Percentiles rank a stretch among this genome's conserved stretches.
Evolutionary conservation across 1,139 yeast genomes (phyloP).

Genomic region (Blastobotrys serpentis): DNA sequence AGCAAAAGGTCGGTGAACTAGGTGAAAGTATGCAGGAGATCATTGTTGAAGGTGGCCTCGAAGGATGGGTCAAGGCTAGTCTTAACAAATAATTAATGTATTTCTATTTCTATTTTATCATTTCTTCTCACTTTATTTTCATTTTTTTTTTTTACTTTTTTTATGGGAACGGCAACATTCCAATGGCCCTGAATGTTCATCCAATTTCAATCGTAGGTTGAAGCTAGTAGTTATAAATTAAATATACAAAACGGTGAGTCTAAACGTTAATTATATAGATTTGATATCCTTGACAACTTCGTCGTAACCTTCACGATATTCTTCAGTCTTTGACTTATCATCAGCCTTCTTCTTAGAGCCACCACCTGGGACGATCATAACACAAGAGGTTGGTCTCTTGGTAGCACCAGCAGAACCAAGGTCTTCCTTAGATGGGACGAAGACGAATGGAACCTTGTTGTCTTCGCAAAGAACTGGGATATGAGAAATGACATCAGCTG

Average conservation of each 20-base stretch:
- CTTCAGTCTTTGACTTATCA: slow-evolving; percentile 67
- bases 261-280: slow-evolving; percentile 14
- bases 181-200: too few species aligned
- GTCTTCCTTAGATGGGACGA: slow-evolving; percentile 96
- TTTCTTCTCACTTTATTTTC: too few species aligned
- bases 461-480: slow-evolving; percentile 98
- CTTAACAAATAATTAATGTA: slow-evolving; percentile 39
- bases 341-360: slow-evolving; percentile 82
- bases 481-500: slow-evolving; percentile 95
- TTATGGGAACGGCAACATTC: too few species aligned
- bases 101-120: background rate
- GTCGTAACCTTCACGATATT: slow-evolving; percentile 88
- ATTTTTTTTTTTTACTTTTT: too few species aligned
- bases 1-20: slow-evolving; percentile 90
- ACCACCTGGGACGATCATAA: slow-evolving; percentile 96
- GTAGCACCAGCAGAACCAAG: slow-evolving; percentile 99
- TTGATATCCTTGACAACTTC: slow-evolving; percentile 88
- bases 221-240: slow-evolving; percentile 15
- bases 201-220: too few species aligned
- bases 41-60: slow-evolving; percentile 94
- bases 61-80: slow-evolving; percentile 94
- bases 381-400: slow-evolving; percentile 97
- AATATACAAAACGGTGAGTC: slow-evolving; percentile 7
- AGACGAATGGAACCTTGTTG: slow-evolving; percentile 80
- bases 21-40: slow-evolving; percentile 96